Percentiles rank a stretch among this genome's conserved stretches.
phyloP scores from a whole-genome alignment of 164 flowering plant species.

The Magnolia changhungtana region DNA sequence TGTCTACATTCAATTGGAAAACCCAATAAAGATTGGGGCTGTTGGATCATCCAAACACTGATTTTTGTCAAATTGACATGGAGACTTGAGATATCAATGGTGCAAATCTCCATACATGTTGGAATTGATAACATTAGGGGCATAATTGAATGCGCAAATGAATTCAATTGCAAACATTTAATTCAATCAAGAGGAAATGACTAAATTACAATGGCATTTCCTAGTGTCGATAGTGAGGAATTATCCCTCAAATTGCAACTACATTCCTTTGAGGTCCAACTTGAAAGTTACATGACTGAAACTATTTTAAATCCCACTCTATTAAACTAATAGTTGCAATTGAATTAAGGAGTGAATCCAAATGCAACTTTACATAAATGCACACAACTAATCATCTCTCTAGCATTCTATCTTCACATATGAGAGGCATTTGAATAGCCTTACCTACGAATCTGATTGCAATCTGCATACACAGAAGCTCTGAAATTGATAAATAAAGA shows the following conservation, averaged over 20 bases:
- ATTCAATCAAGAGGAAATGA: not conserved
- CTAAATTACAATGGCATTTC: not conserved
- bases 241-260: not conserved
- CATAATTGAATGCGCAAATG: not conserved
- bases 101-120: too few relatives aligned
- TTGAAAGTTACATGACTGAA: not conserved
- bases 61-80: too few relatives aligned
- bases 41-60: too few relatives aligned
- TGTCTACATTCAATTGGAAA: too few relatives aligned
- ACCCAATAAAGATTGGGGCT: too few relatives aligned
- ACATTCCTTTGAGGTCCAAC: not conserved
- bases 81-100: too few relatives aligned
- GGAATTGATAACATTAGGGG: too few relatives aligned
- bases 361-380: not conserved
- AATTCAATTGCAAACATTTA: not conserved
- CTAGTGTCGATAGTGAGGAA: too few relatives aligned
- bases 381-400: not conserved
- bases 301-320: not conserved
- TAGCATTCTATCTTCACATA: not conserved
- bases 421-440: not conserved
- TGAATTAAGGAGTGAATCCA: not conserved
- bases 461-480: not conserved
- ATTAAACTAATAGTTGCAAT: not conserved
- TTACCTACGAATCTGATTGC: not conserved
- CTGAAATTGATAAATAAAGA: not conserved